Evolutionary conservation across 73 alveolate species (phyloP).

Genomic region (Blepharisma japonicum): DNA sequence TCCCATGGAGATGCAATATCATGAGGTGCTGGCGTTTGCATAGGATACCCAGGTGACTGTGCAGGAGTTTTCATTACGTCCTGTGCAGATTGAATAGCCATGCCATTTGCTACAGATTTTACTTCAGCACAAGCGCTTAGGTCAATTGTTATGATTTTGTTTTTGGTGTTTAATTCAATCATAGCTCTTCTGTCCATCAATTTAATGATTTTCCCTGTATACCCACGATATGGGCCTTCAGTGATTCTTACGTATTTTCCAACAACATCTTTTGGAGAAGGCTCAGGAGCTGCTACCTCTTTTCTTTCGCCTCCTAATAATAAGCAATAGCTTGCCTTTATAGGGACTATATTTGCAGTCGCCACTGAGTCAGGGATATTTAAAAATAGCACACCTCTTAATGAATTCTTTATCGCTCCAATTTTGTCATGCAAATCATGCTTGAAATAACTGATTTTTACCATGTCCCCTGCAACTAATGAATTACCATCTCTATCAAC

Average conservation of each 20-base stretch:
- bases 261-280: constrained; percentile 41
- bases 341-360: constrained; percentile 65
- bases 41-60: constrained; percentile 14
- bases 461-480: constrained; percentile 62
- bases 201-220: constrained; percentile 57
- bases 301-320: not conserved
- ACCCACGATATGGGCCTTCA: constrained; percentile 81
- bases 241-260: constrained; percentile 64
- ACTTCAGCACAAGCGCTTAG: not conserved
- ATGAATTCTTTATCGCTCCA: constrained; percentile 68
- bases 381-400: constrained; percentile 64
- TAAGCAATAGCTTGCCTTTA: constrained; percentile 52
- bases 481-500: constrained; percentile 73
- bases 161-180: not conserved
- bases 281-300: constrained; percentile 57
- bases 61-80: constrained; percentile 20
- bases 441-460: constrained; percentile 63
- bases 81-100: constrained; percentile 2
- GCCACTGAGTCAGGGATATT: constrained; percentile 64
- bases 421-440: constrained; percentile 55
- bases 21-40: not conserved
- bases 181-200: not conserved
- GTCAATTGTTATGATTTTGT: not conserved
- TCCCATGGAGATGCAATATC: constrained; percentile 12
- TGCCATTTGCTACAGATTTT: not conserved